Evolutionary conservation across 257 asterid species (phyloP), one percentile per base, ranked within the genome.

Genomic region (Rauvolfia tetraphylla): DNA sequence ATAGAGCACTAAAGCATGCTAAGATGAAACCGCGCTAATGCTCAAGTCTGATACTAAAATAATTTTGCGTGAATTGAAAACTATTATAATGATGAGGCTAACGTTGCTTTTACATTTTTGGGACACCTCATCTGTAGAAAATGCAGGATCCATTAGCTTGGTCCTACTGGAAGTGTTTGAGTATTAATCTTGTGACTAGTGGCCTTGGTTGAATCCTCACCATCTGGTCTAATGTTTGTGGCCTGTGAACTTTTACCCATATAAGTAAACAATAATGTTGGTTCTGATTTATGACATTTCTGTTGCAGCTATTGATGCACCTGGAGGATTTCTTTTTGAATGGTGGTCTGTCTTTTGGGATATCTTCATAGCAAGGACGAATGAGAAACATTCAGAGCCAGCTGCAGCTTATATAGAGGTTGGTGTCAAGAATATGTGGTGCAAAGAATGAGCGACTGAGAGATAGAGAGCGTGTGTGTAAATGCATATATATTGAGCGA

Each of bases 271-370:
- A 38, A 3, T 36, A 22, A 38, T 38, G 22, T 39, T 67, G 70
- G 33, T 38, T 36, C 36, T 9, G 18, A 44, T 67, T 38, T 46
- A 67, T 67, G 72, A 67, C 20, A 0, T 67, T 72, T 61, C 58
- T 69, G 65, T 82, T 85, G 82, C 85, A 96, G 98, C 99, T 48
- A 96, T 96, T 81, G 99, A 96, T 80, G 99, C 99, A 17, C 99
- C 99, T 36, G 99, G 99, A 79, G 99, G 99, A 68, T 96, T 96
- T 88, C 93, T 96, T 38, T 91, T 91, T 51, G 99, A 96, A 72
- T 95, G 99, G 99, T 95, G 99, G 99, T 95, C 99, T 25, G 98
- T 93, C 66, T 93, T 96, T 81, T 96, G 99, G 99, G 99, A 96
- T 83, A 96, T 96, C 76, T 96, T 91, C 87, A 96, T 96, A 75